These are phyloP conservation scores for Cetradonia linearis DNA, from an alignment of 495 filamentous ascomycete genomes.

Conservation along the genomic window DNA sequence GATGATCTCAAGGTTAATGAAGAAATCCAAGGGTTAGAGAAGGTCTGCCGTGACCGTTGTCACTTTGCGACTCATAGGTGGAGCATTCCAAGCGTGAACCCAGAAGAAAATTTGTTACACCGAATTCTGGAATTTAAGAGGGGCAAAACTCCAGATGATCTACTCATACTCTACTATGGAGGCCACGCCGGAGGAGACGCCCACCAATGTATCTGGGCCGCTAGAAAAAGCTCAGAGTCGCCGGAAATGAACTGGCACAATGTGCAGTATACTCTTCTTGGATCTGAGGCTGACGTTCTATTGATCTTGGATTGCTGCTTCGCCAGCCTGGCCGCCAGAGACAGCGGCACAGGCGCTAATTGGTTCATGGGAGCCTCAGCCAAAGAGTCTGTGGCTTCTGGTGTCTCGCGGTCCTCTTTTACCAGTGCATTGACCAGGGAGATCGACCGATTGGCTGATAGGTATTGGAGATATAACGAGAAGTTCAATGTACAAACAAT, in stretches of 20 bases:
- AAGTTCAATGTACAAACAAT: slow-evolving; percentile 6
- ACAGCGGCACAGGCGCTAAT: slow-evolving; percentile 9
- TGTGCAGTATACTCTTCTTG: slow-evolving; percentile 12
- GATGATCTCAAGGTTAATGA: slow-evolving; percentile 16
- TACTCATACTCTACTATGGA: slow-evolving; percentile 14
- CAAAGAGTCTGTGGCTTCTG: slow-evolving; percentile 8
- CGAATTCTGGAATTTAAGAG: slow-evolving; percentile 5
- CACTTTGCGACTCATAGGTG: slow-evolving; percentile 11
- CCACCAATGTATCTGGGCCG: slow-evolving; percentile 10
- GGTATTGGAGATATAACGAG: slow-evolving; percentile 1
- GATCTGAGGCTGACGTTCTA: slow-evolving; percentile 11
- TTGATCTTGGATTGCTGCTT: slow-evolving; percentile 21
- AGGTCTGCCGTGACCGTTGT: slow-evolving; percentile 3
- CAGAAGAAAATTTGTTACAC: slow-evolving; percentile 1
- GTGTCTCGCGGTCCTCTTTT: slow-evolving; percentile 14
- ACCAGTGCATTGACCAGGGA: slow-evolving; percentile 14
- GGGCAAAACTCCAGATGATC: background rate
- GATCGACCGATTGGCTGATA: slow-evolving; percentile 8
- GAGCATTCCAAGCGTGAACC: slow-evolving; percentile 9
- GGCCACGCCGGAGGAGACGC: slow-evolving; percentile 12
- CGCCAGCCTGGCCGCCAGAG: slow-evolving; percentile 14
- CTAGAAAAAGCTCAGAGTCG: background rate
- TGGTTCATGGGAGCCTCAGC: slow-evolving; percentile 17
- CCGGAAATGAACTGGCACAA: slow-evolving; percentile 14
- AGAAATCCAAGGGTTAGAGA: slow-evolving; percentile 8